Evolutionary conservation across 2,329 filamentous ascomycete species (phyloP), one percentile per base, ranked within the genome.

Genomic region (Dothideomycetes sp.): DNA sequence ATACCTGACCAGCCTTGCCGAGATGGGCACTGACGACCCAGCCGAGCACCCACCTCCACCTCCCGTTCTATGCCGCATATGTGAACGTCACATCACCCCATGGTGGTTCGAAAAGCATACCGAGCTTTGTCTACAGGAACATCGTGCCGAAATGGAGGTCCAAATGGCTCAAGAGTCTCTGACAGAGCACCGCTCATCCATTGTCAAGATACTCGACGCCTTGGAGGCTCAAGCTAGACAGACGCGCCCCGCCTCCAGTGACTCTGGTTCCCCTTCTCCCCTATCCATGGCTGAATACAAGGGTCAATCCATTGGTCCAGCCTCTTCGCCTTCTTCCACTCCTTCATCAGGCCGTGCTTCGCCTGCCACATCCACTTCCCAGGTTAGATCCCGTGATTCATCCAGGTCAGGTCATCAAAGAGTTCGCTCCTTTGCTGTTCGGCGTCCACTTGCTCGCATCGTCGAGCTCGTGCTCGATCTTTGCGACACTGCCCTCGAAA

Each of bases 31-130:
- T 19, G 81, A 83, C 31, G 85, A 79, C 52, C 79, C 83, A 15
- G 75, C 75, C 36, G 77, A 81, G 52, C 80, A 88, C 56, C 79
- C 86, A 8, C 85, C 86, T 3, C 87, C 89, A 0, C 70, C 79
- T 9, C 85, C 87, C 1, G 82, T 96, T 4, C 74, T 98, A 12
- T 98, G 91, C 60, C 86, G 91, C 38, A 96, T 98, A 40, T 98
- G 91, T 60, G 91, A 98, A 58, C 84, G 91, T 39, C 86, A 95
- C 46, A 96, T 98, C 45, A 86, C 86, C 4, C 87, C 89, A 1
- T 98, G 91, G 91, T 98, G 91, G 93, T 98, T 98, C 52, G 91
- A 98, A 63, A 98, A 96, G 61, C 91, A 98, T 58, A 94, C 89
- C 2, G 93, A 98, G 53, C 68, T 96, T 15, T 98, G 91, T 55